Evolutionary conservation across 345 rosid genomes (phyloP).

Genomic region (Gossypium sturtianum): DNA sequence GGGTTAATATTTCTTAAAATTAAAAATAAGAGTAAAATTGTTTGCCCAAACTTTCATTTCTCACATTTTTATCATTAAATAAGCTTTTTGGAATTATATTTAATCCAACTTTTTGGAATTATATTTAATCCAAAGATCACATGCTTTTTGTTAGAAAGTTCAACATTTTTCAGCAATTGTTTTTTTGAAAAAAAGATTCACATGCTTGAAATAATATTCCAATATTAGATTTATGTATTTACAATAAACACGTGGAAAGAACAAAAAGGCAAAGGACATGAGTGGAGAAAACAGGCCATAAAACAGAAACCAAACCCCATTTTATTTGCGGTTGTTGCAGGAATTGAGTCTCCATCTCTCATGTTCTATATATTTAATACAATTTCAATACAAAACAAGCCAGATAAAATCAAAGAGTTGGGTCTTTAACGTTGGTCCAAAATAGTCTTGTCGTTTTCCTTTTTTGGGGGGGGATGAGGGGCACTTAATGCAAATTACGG

Average conservation of each 20-base stretch:
- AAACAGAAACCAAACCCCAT: slow-evolving; percentile 11
- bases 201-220: too few relatives aligned
- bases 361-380: not conserved
- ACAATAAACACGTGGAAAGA: slow-evolving; percentile 22
- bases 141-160: not conserved
- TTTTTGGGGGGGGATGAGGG: too few relatives aligned
- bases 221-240: too few relatives aligned
- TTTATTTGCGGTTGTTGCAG: not conserved
- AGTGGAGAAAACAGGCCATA: slow-evolving; percentile 44
- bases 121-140: not conserved
- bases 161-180: not conserved
- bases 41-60: too few relatives aligned
- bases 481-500: too few relatives aligned
- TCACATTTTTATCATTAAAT: too few relatives aligned
- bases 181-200: too few relatives aligned
- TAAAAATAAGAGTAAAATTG: too few relatives aligned
- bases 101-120: not conserved
- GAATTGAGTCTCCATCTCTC: not conserved
- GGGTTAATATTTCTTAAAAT: too few relatives aligned
- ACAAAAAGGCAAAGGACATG: slow-evolving; percentile 24
- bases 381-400: not conserved
- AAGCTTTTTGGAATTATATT: too few relatives aligned
- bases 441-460: not conserved
- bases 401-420: not conserved
- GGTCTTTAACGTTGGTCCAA: not conserved